These are phyloP conservation scores for Pseudozyma sp. DNA, from an alignment of 1,284 basidiomycete genomes.

Conservation along the genomic window DNA sequence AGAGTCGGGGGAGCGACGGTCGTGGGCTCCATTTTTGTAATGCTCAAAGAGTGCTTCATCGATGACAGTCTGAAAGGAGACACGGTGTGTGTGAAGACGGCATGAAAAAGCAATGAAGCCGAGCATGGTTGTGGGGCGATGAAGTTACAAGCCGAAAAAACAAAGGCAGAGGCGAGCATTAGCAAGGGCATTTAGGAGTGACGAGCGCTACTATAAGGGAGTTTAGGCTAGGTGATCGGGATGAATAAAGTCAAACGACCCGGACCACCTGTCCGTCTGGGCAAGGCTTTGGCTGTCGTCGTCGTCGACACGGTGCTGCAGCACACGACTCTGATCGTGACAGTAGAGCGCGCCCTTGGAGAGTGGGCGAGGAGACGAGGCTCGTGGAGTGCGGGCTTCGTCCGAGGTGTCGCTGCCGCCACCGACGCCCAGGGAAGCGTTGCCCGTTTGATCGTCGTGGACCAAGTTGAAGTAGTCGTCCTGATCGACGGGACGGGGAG, in stretches of 20 bases:
- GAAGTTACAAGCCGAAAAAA: not conserved
- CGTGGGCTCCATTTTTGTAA: no score
- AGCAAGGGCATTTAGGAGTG: not conserved
- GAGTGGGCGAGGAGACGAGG: conserved; percentile 33
- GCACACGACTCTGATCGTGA: conserved; percentile 7
- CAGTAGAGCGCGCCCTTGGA: conserved; percentile 15
- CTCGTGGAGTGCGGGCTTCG: conserved; percentile 45
- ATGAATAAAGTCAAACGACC: conserved; percentile 41
- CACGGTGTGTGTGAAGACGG: no score
- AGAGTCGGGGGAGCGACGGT: no score
- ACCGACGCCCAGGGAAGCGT: conserved; percentile 1
- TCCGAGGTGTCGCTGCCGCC: conserved; percentile 43
- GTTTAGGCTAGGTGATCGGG: conserved; percentile 37
- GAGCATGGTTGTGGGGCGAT: no score
- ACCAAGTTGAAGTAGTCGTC: conserved; percentile 46
- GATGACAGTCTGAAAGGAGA: no score
- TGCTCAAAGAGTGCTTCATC: no score
- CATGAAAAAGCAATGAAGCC: no score
- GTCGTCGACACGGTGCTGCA: conserved; percentile 1
- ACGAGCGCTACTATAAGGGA: not conserved
- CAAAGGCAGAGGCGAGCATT: conserved; percentile 1
- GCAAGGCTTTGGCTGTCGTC: not conserved
- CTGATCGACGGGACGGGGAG: not conserved
- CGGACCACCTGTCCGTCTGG: conserved; percentile 11
- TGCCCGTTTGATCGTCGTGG: conserved; percentile 19